These are phyloP conservation scores for Ogataea thermomethanolica DNA, from an alignment of 805 yeast species.

Conservation along the genomic window DNA sequence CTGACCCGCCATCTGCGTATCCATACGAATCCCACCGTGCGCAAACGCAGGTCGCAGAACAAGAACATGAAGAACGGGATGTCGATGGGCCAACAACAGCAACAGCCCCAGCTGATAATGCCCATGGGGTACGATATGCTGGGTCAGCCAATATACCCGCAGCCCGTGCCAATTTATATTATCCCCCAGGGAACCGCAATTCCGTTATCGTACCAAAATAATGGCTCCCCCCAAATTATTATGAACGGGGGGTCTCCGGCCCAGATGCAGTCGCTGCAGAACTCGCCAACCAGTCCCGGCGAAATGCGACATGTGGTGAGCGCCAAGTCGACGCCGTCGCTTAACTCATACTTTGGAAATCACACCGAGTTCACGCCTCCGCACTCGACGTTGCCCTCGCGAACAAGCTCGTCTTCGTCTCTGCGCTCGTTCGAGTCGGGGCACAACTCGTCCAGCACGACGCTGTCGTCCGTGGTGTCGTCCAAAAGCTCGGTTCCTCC, in stretches of 20 bases:
- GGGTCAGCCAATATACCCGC: slow-evolving; percentile 32
- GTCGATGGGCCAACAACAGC: slow-evolving; percentile 6
- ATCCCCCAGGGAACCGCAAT: slow-evolving; percentile 25
- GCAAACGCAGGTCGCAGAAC: slow-evolving; percentile 42
- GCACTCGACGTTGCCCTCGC: slow-evolving; percentile 28
- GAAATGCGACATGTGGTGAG: slow-evolving; percentile 14
- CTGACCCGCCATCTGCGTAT: slow-evolving; percentile 81
- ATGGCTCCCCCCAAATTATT: slow-evolving; percentile 5
- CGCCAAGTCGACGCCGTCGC: slow-evolving; percentile 24
- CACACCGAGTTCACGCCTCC: slow-evolving; percentile 27
- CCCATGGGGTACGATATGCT: slow-evolving; percentile 31
- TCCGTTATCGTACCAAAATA: slow-evolving; percentile 14
- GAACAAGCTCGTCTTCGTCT: slow-evolving; percentile 33
- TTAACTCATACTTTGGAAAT: slow-evolving; percentile 18
- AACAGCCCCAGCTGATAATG: slow-evolving; percentile 21
- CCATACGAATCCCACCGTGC: slow-evolving; percentile 60
- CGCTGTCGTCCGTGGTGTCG: slow-evolving; percentile 21
- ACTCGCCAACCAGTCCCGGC: slow-evolving; percentile 17
- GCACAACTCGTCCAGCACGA: slow-evolving; percentile 28
- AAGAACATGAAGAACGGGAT: slow-evolving; percentile 8
- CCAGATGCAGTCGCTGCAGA: slow-evolving; percentile 8
- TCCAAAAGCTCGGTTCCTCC: slow-evolving; percentile 19
- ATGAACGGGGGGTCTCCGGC: slow-evolving; percentile 6
- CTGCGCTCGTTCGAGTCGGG: slow-evolving; percentile 30
- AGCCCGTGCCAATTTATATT: slow-evolving; percentile 30